A percentile compares a stretch with the other conserved stretches of the same genome.
Evolutionary conservation across 768 basidiomycete species (phyloP).

Genomic region (Phaffia tasmanica): DNA sequence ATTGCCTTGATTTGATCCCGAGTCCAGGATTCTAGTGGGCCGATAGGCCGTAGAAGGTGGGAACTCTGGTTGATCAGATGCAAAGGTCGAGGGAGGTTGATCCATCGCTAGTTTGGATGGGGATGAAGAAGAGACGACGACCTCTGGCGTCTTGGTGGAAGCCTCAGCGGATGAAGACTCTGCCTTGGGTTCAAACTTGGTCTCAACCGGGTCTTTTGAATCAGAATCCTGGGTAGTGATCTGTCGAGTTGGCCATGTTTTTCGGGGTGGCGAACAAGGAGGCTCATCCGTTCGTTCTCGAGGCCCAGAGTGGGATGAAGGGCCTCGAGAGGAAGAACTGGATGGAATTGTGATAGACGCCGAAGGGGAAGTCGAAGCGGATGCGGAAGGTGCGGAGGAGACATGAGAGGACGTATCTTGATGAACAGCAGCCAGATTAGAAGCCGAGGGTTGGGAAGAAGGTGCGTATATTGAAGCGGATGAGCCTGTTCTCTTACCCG

Average conservation of each 20-base stretch:
- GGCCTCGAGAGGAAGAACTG: too few relatives aligned
- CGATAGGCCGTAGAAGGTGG: conserved; percentile 1
- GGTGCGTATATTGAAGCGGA: too few relatives aligned
- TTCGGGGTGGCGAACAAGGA: background rate
- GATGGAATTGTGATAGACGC: too few relatives aligned
- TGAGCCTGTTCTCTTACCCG: too few relatives aligned
- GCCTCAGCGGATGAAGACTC: background rate
- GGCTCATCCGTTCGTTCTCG: too few relatives aligned
- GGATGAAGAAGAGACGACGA: background rate
- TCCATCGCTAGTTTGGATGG: background rate
- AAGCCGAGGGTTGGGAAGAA: too few relatives aligned
- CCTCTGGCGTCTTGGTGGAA: too few relatives aligned
- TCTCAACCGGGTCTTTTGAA: background rate
- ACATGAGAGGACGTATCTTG: background rate
- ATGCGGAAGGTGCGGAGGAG: background rate
- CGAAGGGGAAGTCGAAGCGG: too few relatives aligned
- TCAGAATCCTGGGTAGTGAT: background rate
- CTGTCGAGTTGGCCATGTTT: conserved; percentile 5
- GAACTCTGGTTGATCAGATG: background rate
- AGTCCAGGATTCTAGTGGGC: background rate
- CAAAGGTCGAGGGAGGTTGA: background rate
- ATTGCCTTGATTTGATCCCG: background rate
- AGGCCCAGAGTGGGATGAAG: too few relatives aligned
- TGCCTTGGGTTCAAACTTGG: background rate
- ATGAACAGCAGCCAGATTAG: conserved; percentile 1